These are phyloP conservation scores for Lactarius trivialis DNA, from an alignment of 768 basidiomycete species.

Conservation along the genomic window DNA sequence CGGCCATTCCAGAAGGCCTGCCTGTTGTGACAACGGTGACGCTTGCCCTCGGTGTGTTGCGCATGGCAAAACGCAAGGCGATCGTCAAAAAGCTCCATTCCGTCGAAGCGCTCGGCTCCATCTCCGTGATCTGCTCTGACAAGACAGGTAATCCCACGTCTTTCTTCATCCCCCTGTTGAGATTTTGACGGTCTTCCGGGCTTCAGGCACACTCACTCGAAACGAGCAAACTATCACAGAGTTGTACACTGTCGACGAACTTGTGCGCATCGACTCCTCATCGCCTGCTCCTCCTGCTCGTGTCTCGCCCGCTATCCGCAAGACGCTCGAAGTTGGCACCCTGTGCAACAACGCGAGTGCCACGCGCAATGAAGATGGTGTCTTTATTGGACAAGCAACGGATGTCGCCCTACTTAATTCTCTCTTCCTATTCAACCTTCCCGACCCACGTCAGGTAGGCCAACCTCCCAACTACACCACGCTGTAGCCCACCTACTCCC, in stretches of 20 bases:
- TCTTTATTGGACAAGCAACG: conserved; percentile 81
- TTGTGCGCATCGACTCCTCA: conserved; percentile 54
- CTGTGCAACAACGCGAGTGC: conserved; percentile 84
- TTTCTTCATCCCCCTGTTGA: background rate
- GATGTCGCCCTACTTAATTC: conserved; percentile 89
- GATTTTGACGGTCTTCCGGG: background rate
- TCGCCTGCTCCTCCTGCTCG: conserved; percentile 34
- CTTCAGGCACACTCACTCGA: conserved; percentile 77
- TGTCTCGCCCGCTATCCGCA: conserved; percentile 61
- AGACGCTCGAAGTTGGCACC: conserved; percentile 75
- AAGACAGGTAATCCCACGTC: conserved; percentile 65
- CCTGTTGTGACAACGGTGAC: conserved; percentile 98
- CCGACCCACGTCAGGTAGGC: conserved; percentile 67
- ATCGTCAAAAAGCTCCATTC: conserved; percentile 97
- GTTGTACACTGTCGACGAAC: conserved; percentile 82
- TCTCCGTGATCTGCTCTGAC: conserved; percentile 97
- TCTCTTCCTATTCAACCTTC: conserved; percentile 54
- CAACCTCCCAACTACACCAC: background rate
- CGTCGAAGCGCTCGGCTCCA: conserved; percentile 88
- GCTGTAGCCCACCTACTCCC: background rate
- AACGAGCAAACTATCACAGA: conserved; percentile 95
- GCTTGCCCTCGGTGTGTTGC: conserved; percentile 84
- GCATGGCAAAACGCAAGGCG: conserved; percentile 92
- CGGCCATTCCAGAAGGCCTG: conserved; percentile 93
- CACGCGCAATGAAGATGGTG: conserved; percentile 57